Evolutionary conservation across 495 filamentous ascomycete genomes (phyloP), one percentile per base, ranked within the genome.

Genomic region (Cenococcum geophilum): DNA sequence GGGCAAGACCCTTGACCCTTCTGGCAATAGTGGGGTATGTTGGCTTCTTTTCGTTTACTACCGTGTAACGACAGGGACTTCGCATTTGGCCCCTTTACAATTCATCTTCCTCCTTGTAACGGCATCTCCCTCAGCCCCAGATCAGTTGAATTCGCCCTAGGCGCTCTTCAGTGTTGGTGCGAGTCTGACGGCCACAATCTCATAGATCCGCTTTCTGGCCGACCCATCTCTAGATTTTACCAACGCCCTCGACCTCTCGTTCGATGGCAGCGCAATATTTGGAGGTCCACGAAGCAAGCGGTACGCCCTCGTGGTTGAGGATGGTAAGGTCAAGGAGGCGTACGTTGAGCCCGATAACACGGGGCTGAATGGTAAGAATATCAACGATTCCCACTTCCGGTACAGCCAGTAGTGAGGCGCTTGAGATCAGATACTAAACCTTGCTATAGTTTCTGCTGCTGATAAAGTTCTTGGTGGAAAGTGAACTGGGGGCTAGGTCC

Each of bases 311-410:
- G 64, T 74, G 1, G 55, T 74, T 18, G 71, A 77, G 50, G 70
- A 74, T 48, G 76, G 76, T 18, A 73, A 70, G 47, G 73, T 77
- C 25, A 72, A 75, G 53, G 68, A 71, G 60, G 74, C 68, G 12
- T 63, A 75, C 55, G 74, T 96, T 45, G 93, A 97, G 79, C 91
- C 92, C 20, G 92, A 98, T 75, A 97, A 92, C 76, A 95, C 90
- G 36, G 91, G 93, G 36, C 79, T 93, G 12, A 80, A 87, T 62
- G 88, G 90, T 93, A 75, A 72, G 81, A 68, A n/a, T 37, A 22
- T 0, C 18, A 18, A 9, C 11, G 23, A 9, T 45, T 36, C 57
- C 18, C 1, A 9, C 14, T 37, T 18, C 49, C 10, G 49, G 14
- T 32, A 27, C 18, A 25, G 16, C 20, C 14, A 52, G 18, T 51